A percentile compares a stretch with the other conserved stretches of the same genome.
These are phyloP conservation scores for Rhodotorula babjevae DNA, from an alignment of 768 basidiomycete species.

Conservation along the genomic window DNA sequence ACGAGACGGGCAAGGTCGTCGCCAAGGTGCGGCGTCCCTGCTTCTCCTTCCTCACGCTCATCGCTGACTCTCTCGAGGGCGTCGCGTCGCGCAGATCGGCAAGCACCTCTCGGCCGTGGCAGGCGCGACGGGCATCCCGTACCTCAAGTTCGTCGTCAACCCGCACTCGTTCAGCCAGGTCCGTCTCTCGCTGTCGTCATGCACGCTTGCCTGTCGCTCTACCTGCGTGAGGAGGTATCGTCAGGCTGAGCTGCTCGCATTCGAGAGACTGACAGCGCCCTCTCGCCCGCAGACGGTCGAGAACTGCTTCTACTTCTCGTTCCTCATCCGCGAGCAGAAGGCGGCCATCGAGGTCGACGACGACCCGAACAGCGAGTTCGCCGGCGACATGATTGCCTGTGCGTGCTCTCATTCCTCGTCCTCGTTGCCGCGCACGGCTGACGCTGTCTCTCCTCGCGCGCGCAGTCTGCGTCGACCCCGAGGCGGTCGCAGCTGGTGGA, in stretches of 20 bases:
- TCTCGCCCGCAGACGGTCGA: constrained; percentile 78
- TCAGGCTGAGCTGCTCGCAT: too few relatives aligned
- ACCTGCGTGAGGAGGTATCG: too few relatives aligned
- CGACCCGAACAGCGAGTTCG: constrained; percentile 45
- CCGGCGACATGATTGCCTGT: constrained; percentile 35
- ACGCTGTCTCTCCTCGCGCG: too few relatives aligned
- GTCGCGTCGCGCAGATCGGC: constrained; percentile 54
- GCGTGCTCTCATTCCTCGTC: background rate
- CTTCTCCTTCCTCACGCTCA: background rate
- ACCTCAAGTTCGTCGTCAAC: constrained; percentile 84
- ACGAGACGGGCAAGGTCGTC: constrained; percentile 87
- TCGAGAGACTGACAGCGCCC: background rate
- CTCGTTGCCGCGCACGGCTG: background rate
- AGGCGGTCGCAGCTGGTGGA: constrained; percentile 62
- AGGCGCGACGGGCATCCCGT: constrained; percentile 57
- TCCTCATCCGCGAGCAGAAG: constrained; percentile 53
- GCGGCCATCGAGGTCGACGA: constrained; percentile 56
- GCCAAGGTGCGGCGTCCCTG: constrained; percentile 55
- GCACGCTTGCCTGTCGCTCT: too few relatives aligned
- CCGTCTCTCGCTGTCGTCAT: background rate
- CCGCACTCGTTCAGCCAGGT: constrained; percentile 63
- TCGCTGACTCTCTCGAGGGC: too few relatives aligned
- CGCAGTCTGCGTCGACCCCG: constrained; percentile 17
- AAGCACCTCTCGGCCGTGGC: constrained; percentile 54
- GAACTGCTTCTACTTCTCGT: constrained; percentile 91